Evolutionary conservation across 2,329 filamentous ascomycete species (phyloP).

Genomic region (Madurella mycetomatis): DNA sequence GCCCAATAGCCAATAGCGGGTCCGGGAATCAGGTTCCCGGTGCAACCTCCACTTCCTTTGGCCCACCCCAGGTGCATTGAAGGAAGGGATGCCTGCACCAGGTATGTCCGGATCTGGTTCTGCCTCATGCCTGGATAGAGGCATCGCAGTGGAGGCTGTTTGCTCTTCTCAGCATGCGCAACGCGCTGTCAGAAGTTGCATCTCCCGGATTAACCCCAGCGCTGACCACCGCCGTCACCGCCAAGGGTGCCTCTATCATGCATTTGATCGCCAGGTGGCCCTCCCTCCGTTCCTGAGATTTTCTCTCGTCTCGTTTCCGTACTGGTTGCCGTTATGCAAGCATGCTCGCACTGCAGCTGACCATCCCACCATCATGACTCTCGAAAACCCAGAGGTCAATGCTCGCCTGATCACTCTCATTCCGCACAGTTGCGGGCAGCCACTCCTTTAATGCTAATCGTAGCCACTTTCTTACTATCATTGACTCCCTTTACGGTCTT

Average conservation of each 20-base stretch:
- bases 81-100: background rate
- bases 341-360: conserved; percentile 14
- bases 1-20: background rate
- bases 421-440: conserved; percentile 2
- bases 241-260: background rate
- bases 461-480: background rate
- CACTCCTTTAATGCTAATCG: conserved; percentile 15
- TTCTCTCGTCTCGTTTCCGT: conserved; percentile 5
- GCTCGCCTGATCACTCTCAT: conserved; percentile 11
- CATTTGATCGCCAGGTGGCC: conserved; percentile 11
- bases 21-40: background rate
- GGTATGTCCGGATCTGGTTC: background rate
- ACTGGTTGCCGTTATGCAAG: conserved; percentile 11
- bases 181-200: conserved; percentile 2
- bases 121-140: conserved; percentile 2
- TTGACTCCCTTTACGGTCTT: conserved; percentile 2
- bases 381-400: conserved; percentile 18
- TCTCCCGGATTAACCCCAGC: background rate
- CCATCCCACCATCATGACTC: conserved; percentile 14
- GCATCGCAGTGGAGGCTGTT: background rate
- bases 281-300: background rate
- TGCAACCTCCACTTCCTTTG: background rate
- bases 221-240: background rate
- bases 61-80: conserved; percentile 6
- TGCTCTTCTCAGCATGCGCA: background rate